Conservation (phyloP, 345 rosid species). For the Mercurialis annua region DNA sequence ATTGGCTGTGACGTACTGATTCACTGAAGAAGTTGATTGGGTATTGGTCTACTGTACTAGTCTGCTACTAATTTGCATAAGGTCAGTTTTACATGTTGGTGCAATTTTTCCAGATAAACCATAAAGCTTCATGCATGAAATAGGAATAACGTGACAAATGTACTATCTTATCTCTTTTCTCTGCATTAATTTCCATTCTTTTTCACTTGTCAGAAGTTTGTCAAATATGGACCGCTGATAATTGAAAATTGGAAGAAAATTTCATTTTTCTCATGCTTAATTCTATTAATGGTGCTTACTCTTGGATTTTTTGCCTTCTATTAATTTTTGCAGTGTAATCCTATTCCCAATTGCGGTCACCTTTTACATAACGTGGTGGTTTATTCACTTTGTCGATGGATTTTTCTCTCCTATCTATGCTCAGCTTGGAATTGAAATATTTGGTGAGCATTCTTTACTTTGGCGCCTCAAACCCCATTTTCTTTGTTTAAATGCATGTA, state of each 20-base stretch:
- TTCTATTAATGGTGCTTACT: slow-evolving; percentile 22
- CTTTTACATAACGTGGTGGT: slow-evolving; percentile 99
- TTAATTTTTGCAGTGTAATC: slow-evolving; percentile 72
- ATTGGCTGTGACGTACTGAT: neutral
- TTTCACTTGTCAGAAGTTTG: neutral
- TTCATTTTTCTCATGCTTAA: slow-evolving; percentile 1
- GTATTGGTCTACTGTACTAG: neutral
- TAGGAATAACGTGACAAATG: neutral
- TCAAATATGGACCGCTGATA: neutral
- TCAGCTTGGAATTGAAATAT: slow-evolving; percentile 87
- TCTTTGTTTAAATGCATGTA: neutral
- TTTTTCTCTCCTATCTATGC: slow-evolving; percentile 96
- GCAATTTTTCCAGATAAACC: neutral
- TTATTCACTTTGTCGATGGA: slow-evolving; percentile 95
- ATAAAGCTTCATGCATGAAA: neutral
- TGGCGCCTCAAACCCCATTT: neutral
- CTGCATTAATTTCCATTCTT: neutral
- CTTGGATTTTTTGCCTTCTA: slow-evolving; percentile 16
- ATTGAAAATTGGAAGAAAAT: neutral
- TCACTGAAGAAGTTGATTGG: neutral
- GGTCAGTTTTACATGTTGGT: neutral
- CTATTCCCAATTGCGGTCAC: slow-evolving; percentile 91
- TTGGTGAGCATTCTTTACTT: slow-evolving; percentile 51
- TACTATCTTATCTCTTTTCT: neutral
- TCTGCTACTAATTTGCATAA: neutral